Percentiles rank a stretch among this genome's conserved stretches.
phyloP scores from a whole-genome alignment of 495 filamentous ascomycete genomes.

The Penicillium herquei region DNA sequence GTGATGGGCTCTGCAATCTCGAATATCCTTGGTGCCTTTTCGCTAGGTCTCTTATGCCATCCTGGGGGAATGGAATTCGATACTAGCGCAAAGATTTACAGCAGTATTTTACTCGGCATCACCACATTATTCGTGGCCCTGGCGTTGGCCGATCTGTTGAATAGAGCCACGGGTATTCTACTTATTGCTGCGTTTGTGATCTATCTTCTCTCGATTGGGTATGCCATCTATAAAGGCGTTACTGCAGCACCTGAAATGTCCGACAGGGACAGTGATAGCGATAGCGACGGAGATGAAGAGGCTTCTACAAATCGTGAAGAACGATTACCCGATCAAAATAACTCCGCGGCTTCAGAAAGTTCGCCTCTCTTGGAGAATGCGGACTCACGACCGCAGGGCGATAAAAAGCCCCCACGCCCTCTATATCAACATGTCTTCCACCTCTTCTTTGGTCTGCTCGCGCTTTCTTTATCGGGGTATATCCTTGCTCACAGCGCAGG shows the following conservation, averaged over 20 bases:
- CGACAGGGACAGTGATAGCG: constrained; percentile 30
- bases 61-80: constrained; percentile 34
- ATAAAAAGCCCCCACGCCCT: no score
- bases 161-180: constrained; percentile 33
- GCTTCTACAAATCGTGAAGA: not conserved
- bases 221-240: constrained; percentile 46
- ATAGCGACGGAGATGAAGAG: constrained; percentile 15
- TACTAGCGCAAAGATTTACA: constrained; percentile 49
- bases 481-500: constrained; percentile 43
- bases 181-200: constrained; percentile 43
- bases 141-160: constrained; percentile 21
- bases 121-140: constrained; percentile 39
- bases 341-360: constrained; percentile 9
- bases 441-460: constrained; percentile 47
- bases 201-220: constrained; percentile 47
- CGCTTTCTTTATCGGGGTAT: constrained; percentile 49
- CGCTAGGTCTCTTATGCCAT: constrained; percentile 48
- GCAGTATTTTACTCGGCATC: constrained; percentile 32
- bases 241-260: constrained; percentile 37
- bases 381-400: no score
- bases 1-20: constrained; percentile 55
- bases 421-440: constrained; percentile 19
- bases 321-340: no score
- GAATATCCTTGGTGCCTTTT: constrained; percentile 58
- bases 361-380: constrained; percentile 13